A percentile compares a stretch with the other conserved stretches of the same genome.
Evolutionary conservation across 2,329 filamentous ascomycete genomes (phyloP).

Genomic region (Xylaria sp.): DNA sequence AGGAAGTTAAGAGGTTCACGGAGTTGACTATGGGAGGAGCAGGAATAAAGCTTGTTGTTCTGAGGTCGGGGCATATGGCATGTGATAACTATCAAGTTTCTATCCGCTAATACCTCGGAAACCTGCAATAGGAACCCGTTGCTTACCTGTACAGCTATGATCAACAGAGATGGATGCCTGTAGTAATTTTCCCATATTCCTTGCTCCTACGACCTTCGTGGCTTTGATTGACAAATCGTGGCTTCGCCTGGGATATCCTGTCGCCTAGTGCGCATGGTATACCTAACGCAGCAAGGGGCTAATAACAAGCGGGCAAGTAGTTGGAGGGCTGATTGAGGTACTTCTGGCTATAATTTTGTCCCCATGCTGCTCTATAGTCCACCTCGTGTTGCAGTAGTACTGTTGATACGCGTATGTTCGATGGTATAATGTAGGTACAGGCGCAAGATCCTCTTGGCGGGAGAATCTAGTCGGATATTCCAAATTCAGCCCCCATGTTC

Average conservation of each 20-base stretch:
- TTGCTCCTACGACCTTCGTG: conserved; percentile 5
- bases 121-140: conserved; percentile 26
- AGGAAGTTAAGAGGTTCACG: not conserved
- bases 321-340: conserved; percentile 8
- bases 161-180: conserved; percentile 19
- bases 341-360: conserved; percentile 3
- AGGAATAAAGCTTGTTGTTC: conserved; percentile 4
- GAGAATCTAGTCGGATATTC: conserved; percentile 21
- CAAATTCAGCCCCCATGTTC: conserved; percentile 25
- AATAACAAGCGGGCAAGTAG: not conserved
- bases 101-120: conserved; percentile 20
- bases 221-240: conserved; percentile 23
- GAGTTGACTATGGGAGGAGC: not conserved
- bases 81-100: conserved; percentile 20
- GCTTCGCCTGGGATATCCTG: conserved; percentile 14
- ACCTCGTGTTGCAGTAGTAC: not conserved
- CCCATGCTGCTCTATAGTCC: conserved; percentile 3
- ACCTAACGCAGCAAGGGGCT: not conserved
- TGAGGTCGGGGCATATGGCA: conserved; percentile 6
- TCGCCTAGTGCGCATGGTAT: conserved; percentile 1
- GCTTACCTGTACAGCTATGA: conserved; percentile 22
- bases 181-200: conserved; percentile 25
- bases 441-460: conserved; percentile 10
- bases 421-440: not conserved
- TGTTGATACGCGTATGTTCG: too few species aligned